A percentile compares a stretch with the other conserved stretches of the same genome.
These are phyloP conservation scores for Pichia sp. DNA, from an alignment of 1,139 yeast species.

Conservation along the genomic window DNA sequence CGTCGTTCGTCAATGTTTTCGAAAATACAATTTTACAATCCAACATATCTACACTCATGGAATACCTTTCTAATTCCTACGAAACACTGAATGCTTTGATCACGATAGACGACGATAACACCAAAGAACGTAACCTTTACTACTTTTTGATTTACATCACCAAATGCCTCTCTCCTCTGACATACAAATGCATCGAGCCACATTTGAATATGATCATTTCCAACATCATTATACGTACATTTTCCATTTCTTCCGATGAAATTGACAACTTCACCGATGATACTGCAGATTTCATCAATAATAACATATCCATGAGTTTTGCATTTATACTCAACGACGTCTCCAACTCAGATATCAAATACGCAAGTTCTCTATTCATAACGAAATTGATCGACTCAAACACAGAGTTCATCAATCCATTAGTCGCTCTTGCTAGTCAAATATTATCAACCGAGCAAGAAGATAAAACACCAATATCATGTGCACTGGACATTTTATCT, in stretches of 20 bases:
- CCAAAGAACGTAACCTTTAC: slow-evolving; percentile 8
- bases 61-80: not conserved
- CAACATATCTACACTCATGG: slow-evolving; percentile 3
- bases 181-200: slow-evolving; percentile 50
- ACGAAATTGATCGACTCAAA: slow-evolving; percentile 4
- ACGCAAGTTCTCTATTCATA: slow-evolving; percentile 5
- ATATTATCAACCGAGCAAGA: slow-evolving; percentile 42
- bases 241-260: slow-evolving; percentile 54
- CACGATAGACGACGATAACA: slow-evolving; percentile 1
- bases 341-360: slow-evolving; percentile 4
- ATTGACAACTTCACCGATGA: slow-evolving; percentile 69
- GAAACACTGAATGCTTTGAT: not conserved
- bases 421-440: slow-evolving; percentile 7
- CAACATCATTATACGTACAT: slow-evolving; percentile 62
- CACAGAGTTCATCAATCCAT: slow-evolving; percentile 1
- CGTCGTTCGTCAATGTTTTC: slow-evolving; percentile 1
- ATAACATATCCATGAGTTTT: slow-evolving; percentile 59
- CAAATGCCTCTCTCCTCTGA: slow-evolving; percentile 29
- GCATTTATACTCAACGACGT: not conserved
- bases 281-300: slow-evolving; percentile 70
- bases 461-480: slow-evolving; percentile 34
- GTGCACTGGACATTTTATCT: slow-evolving; percentile 47
- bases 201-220: slow-evolving; percentile 58
- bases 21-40: slow-evolving; percentile 1
- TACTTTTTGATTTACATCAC: slow-evolving; percentile 9